Percentiles rank a stretch among this genome's conserved stretches.
phyloP scores from a whole-genome alignment of 2,329 filamentous ascomycete genomes.

The Albophoma yamanashiensis region DNA sequence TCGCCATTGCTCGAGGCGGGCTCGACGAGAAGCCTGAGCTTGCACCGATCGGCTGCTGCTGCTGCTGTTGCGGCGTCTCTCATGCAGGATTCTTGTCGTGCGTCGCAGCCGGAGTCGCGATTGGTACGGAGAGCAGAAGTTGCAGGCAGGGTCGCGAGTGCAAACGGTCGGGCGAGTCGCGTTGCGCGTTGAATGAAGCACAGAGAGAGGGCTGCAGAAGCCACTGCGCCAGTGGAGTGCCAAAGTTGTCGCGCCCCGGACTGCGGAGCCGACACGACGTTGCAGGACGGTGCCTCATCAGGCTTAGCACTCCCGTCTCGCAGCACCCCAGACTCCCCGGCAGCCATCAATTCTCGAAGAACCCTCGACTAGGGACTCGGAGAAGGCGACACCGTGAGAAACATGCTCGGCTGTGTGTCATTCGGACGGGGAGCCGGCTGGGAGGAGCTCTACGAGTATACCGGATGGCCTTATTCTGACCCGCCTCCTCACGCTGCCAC shows the following conservation, averaged over 20 bases:
- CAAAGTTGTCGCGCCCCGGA: not conserved
- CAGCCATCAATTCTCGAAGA: no score
- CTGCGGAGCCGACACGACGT: not conserved
- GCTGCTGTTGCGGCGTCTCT: not conserved
- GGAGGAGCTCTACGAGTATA: no score
- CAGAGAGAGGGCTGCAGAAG: not conserved
- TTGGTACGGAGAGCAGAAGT: not conserved
- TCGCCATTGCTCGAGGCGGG: slow-evolving; percentile 10
- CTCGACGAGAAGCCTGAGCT: not conserved
- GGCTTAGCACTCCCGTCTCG: not conserved
- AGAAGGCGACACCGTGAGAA: no score
- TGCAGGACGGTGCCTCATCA: not conserved
- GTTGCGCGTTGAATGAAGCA: not conserved
- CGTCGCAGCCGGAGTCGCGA: not conserved
- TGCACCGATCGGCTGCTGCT: not conserved
- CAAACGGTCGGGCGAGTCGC: not conserved
- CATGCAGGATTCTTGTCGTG: not conserved
- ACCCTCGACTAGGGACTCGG: no score
- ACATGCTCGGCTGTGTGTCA: no score
- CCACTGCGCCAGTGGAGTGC: not conserved
- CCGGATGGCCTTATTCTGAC: no score
- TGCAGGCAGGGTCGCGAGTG: not conserved
- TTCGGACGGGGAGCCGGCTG: no score
- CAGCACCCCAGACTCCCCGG: not conserved
- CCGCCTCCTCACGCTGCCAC: no score